Percentiles rank a stretch among this genome's conserved stretches.
Conservation (phyloP, 257 asterid species). For the Echium plantagineum region DNA sequence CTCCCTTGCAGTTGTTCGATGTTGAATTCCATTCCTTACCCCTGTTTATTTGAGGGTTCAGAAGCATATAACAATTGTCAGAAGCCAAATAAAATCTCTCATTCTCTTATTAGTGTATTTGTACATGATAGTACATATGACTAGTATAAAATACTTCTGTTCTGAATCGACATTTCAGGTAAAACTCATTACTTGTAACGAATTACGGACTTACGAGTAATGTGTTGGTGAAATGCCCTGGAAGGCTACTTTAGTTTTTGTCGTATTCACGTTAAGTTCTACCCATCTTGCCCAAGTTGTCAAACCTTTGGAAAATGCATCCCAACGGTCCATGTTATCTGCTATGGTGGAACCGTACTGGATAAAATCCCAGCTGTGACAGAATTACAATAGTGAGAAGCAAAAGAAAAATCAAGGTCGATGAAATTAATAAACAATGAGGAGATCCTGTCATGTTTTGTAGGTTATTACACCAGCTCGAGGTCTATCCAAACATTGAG, state of each 20-base stretch:
- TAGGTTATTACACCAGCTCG: too few relatives aligned
- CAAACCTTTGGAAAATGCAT: slow-evolving; percentile 39
- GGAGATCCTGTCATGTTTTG: too few relatives aligned
- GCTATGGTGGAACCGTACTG: slow-evolving; percentile 24
- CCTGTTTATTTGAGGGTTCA: slow-evolving; percentile 9
- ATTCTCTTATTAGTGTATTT: too few relatives aligned
- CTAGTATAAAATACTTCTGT: too few relatives aligned
- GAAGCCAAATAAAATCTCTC: not conserved
- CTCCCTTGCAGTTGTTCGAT: slow-evolving; percentile 18
- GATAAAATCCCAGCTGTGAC: slow-evolving; percentile 47
- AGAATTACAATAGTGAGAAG: not conserved
- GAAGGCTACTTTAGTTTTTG: slow-evolving; percentile 38
- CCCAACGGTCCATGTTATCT: slow-evolving; percentile 41
- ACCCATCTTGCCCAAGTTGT: slow-evolving; percentile 57
- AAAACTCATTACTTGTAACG: too few relatives aligned
- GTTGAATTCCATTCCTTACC: slow-evolving; percentile 19
- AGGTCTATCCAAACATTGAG: too few relatives aligned
- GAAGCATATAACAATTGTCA: not conserved
- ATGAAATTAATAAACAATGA: not conserved
- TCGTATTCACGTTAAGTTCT: slow-evolving; percentile 30
- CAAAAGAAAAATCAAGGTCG: not conserved
- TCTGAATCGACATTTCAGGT: too few relatives aligned
- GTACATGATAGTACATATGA: too few relatives aligned
- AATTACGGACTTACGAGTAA: slow-evolving; percentile 23
- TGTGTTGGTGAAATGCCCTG: slow-evolving; percentile 55